Conservation (phyloP, 1,284 basidiomycete species). For the Cryptococcus sp. region DNA sequence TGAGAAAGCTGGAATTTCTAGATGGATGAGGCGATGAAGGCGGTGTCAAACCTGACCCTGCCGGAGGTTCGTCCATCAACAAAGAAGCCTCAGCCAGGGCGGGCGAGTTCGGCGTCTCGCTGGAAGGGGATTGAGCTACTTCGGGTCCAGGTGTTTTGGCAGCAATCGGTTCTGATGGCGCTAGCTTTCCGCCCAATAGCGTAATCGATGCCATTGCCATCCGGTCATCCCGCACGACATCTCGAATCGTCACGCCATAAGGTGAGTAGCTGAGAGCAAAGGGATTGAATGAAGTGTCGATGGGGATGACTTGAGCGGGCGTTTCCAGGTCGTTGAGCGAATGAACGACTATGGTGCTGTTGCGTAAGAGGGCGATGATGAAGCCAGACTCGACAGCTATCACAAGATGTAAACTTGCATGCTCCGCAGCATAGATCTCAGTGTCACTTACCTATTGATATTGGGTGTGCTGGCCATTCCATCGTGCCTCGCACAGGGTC, state of each 20-base stretch:
- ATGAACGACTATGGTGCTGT: conserved; percentile 78
- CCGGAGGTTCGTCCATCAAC: conserved; percentile 37
- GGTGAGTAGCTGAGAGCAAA: conserved; percentile 49
- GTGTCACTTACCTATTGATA: conserved; percentile 66
- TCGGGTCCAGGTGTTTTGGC: conserved; percentile 5
- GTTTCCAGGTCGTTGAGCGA: conserved; percentile 68
- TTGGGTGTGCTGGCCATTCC: conserved; percentile 77
- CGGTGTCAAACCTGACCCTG: conserved; percentile 46
- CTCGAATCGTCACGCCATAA: conserved; percentile 48
- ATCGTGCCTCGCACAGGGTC: conserved; percentile 86
- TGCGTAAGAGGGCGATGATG: conserved; percentile 72
- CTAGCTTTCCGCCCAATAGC: conserved; percentile 36
- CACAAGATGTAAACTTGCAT: conserved; percentile 6
- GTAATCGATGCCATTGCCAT: conserved; percentile 33
- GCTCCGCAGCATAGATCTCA: neutral
- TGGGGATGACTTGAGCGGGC: conserved; percentile 69
- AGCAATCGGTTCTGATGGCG: conserved; percentile 4
- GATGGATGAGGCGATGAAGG: conserved; percentile 29
- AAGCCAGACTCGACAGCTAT: conserved; percentile 79
- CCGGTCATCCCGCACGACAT: conserved; percentile 46
- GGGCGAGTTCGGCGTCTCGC: conserved; percentile 7
- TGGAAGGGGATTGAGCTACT: neutral
- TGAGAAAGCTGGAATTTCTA: conserved; percentile 8
- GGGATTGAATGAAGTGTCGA: conserved; percentile 54
- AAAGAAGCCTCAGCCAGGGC: conserved; percentile 15